These are phyloP conservation scores for Starmerella apis DNA, from an alignment of 805 yeast species.

Conservation along the genomic window DNA sequence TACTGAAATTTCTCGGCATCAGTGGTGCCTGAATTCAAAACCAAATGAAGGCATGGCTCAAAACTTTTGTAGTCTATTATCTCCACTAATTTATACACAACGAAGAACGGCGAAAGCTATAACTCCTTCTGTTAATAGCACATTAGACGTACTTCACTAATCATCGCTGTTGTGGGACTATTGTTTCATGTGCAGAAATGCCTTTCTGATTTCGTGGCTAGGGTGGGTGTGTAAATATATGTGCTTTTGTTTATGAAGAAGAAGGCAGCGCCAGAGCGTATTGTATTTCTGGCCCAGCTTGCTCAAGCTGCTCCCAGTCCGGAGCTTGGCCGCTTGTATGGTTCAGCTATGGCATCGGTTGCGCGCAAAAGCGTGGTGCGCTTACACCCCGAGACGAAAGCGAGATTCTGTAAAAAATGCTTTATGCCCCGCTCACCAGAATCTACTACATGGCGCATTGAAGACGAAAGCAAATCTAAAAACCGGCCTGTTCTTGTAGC, in stretches of 20 bases:
- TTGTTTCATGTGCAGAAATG: no score
- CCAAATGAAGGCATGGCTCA: no score
- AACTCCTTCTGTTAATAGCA: no score
- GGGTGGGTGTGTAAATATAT: no score
- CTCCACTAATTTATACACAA: no score
- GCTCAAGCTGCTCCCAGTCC: conserved; percentile 24
- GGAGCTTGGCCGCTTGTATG: conserved; percentile 46
- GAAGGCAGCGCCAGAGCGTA: conserved; percentile 26
- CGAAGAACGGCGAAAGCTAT: no score
- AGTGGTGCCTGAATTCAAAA: no score
- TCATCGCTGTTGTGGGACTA: no score
- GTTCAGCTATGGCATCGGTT: conserved; percentile 47
- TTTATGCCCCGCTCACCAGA: conserved; percentile 44
- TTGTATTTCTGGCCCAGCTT: conserved; percentile 30
- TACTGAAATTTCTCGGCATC: no score
- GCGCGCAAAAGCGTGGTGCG: conserved; percentile 59
- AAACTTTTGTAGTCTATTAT: no score
- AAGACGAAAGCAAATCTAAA: conserved; percentile 35
- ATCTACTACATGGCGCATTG: conserved; percentile 35
- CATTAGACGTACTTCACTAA: no score
- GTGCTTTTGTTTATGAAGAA: conserved; percentile 18
- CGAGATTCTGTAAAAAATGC: conserved; percentile 63
- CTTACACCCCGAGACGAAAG: conserved; percentile 44
- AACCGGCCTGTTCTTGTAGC: conserved; percentile 18
- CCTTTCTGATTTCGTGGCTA: neutral